Conservation (phyloP, 441 rosid species). For the Kokia cookei region DNA sequence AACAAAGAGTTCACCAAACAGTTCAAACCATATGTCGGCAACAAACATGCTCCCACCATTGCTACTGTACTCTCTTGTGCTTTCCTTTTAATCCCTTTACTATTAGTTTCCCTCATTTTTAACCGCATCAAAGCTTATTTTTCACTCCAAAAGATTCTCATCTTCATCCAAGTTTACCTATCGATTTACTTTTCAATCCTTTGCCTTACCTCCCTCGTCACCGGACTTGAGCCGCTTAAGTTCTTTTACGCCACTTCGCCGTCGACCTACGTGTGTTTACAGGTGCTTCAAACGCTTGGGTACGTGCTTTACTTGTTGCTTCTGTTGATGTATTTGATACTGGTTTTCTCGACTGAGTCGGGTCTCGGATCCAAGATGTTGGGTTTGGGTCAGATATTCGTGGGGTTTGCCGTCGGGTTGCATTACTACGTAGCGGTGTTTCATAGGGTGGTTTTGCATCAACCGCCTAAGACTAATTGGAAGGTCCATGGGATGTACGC, state of each 20-base stretch:
- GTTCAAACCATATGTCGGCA: conserved; percentile 77
- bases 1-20: conserved; percentile 76
- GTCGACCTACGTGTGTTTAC: conserved; percentile 63
- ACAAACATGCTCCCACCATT: conserved; percentile 63
- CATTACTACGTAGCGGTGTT: conserved; percentile 92
- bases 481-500: conserved; percentile 84
- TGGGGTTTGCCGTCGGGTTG: conserved; percentile 74
- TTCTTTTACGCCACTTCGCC: conserved; percentile 78
- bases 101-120: conserved; percentile 73
- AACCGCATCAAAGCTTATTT: conserved; percentile 78
- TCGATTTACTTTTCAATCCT: conserved; percentile 91
- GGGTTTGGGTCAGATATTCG: conserved; percentile 67
- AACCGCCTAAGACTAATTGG: conserved; percentile 90
- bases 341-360: conserved; percentile 69
- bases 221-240: conserved; percentile 80
- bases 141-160: conserved; percentile 74
- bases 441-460: conserved; percentile 69
- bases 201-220: conserved; percentile 59
- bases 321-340: conserved; percentile 68
- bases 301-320: conserved; percentile 69
- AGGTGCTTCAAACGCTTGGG: conserved; percentile 70
- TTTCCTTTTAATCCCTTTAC: conserved; percentile 65
- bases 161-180: conserved; percentile 89
- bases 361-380: conserved; percentile 58
- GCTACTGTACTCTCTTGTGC: conserved; percentile 61